Evolutionary conservation across 2,329 filamentous ascomycete genomes (phyloP).

Genomic region (Cladorrhinum sp.): DNA sequence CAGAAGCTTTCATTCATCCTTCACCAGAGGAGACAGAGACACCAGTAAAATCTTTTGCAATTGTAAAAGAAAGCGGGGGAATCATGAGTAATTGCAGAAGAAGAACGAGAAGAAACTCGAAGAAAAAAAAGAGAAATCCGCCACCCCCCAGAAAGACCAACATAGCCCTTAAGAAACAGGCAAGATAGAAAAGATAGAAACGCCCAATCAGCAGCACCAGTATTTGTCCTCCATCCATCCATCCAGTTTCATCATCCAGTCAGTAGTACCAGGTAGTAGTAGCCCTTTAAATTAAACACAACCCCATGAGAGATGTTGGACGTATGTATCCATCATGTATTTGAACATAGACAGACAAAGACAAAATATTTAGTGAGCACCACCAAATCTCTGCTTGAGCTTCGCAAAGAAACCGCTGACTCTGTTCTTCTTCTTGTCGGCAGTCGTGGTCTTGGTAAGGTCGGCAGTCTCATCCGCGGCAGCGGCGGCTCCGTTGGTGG

Average conservation of each 20-base stretch:
- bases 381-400: constrained; percentile 46
- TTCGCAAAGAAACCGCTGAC: constrained; percentile 61
- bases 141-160: not conserved
- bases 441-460: constrained; percentile 33
- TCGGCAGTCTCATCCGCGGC: constrained; percentile 15
- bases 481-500: constrained; percentile 22
- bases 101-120: not conserved
- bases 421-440: constrained; percentile 64
- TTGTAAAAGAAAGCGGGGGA: constrained; percentile 8
- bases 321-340: constrained; percentile 22
- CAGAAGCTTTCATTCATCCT: not conserved
- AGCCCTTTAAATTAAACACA: not conserved
- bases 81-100: constrained; percentile 13
- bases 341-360: not conserved
- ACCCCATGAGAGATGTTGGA: constrained; percentile 20
- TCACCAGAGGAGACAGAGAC: not conserved
- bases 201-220: not conserved
- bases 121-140: not conserved
- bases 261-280: not conserved
- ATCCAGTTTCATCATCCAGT: not conserved
- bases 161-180: not conserved
- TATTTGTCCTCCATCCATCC: not conserved
- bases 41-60: not conserved
- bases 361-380: not conserved
- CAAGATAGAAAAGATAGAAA: not conserved